These are phyloP conservation scores for Arachis hypogaea DNA, from an alignment of 306 rosid genomes.

Conservation along the genomic window DNA sequence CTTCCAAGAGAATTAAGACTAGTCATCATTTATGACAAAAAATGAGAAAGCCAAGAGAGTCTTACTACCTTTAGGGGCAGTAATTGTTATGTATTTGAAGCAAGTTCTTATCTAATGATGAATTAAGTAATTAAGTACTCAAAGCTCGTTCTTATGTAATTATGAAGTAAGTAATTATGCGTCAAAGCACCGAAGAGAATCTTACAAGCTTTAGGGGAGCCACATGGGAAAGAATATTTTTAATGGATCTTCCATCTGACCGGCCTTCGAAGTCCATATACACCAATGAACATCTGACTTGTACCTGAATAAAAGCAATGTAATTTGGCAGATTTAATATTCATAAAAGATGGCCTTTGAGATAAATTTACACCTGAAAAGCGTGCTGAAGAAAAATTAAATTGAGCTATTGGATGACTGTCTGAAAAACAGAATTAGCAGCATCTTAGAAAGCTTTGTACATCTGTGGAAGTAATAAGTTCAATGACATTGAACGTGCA, in stretches of 20 bases:
- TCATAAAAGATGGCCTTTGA: not conserved
- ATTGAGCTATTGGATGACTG: slow-evolving; percentile 11
- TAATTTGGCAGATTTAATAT: slow-evolving; percentile 38
- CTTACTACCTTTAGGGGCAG: not conserved
- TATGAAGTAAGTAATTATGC: too few species aligned
- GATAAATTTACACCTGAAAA: too few species aligned
- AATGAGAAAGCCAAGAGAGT: slow-evolving; percentile 2
- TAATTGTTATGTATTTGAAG: too few species aligned
- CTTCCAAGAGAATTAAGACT: slow-evolving; percentile 43
- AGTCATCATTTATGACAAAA: slow-evolving; percentile 29
- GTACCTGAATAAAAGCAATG: slow-evolving; percentile 62
- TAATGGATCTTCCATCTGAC: slow-evolving; percentile 91
- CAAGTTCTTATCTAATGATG: too few species aligned
- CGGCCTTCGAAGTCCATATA: slow-evolving; percentile 99
- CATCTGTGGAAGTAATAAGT: not conserved
- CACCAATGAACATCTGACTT: slow-evolving; percentile 73
- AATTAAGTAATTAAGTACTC: too few species aligned
- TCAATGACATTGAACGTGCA: slow-evolving; percentile 7
- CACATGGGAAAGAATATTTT: slow-evolving; percentile 89
- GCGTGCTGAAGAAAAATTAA: not conserved
- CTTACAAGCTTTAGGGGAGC: slow-evolving; percentile 96
- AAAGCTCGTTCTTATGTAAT: not conserved
- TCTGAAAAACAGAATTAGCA: slow-evolving; percentile 3
- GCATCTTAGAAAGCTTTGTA: slow-evolving; percentile 8
- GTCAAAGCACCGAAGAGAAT: slow-evolving; percentile 11